Evolutionary conservation across 331 rosid genomes (phyloP).

Genomic region (Arachis monticola): DNA sequence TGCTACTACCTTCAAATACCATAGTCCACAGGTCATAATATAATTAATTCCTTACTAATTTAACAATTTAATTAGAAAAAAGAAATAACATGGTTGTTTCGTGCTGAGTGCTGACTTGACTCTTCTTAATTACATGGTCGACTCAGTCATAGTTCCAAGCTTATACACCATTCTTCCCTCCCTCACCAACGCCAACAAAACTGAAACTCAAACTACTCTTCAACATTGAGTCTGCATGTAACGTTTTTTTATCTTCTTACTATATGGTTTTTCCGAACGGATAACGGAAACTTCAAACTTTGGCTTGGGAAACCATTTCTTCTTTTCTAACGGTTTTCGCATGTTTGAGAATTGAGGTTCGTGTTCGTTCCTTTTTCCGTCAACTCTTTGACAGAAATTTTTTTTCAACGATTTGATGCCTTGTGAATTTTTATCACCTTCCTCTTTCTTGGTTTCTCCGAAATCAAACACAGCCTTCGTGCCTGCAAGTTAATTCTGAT

Average conservation of each 20-base stretch:
- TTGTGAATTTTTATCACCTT: neutral
- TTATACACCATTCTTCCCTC: neutral
- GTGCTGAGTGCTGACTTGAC: conserved; percentile 27
- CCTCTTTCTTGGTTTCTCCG: conserved; percentile 26
- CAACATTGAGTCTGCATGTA: neutral
- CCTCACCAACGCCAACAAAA: neutral
- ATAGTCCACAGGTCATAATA: too few relatives aligned
- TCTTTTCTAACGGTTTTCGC: neutral
- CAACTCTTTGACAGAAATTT: neutral
- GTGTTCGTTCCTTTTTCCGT: conserved; percentile 14
- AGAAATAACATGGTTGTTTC: neutral
- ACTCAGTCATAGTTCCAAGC: conserved; percentile 2
- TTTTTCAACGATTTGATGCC: conserved; percentile 1
- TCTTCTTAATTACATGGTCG: neutral
- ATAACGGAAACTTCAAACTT: neutral
- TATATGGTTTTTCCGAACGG: conserved; percentile 7
- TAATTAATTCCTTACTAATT: too few relatives aligned
- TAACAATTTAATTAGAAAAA: too few relatives aligned
- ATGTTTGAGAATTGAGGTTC: conserved; percentile 23
- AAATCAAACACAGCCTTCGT: conserved; percentile 34
- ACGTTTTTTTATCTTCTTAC: neutral
- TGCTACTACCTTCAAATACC: too few relatives aligned
- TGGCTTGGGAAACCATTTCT: neutral
- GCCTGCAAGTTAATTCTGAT: neutral
- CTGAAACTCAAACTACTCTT: too few relatives aligned